Evolutionary conservation across 768 basidiomycete genomes (phyloP).

Genomic region (Scleroderma bovista): DNA sequence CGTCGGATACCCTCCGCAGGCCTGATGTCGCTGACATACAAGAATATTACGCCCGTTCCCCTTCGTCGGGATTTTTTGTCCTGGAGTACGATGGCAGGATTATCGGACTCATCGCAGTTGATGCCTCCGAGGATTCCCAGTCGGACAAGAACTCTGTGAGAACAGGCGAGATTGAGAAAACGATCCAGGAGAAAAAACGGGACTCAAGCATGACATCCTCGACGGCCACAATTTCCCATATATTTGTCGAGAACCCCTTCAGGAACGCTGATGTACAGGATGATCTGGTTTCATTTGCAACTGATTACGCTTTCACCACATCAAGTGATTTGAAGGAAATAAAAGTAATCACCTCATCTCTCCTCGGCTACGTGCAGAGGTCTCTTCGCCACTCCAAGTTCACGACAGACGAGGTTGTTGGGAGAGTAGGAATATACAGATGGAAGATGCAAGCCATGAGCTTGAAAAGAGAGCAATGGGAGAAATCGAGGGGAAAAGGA

Average conservation of each 20-base stretch:
- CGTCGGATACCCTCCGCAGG: constrained; percentile 46
- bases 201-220: constrained; percentile 31
- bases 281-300: constrained; percentile 59
- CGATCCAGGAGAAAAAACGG: constrained; percentile 10
- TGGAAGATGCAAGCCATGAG: constrained; percentile 49
- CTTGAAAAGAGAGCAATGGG: constrained; percentile 45
- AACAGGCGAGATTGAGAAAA: constrained; percentile 13
- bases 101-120: constrained; percentile 66
- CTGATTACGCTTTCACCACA: constrained; percentile 50
- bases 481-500: constrained; percentile 19
- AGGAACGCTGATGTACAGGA: constrained; percentile 52
- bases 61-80: constrained; percentile 66
- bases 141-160: constrained; percentile 24
- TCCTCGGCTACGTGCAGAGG: constrained; percentile 45
- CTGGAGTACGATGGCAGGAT: constrained; percentile 53
- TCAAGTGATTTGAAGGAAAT: constrained; percentile 40
- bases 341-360: constrained; percentile 41
- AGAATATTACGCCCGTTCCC: constrained; percentile 52
- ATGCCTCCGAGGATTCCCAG: constrained; percentile 45
- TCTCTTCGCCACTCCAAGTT: constrained; percentile 49
- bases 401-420: constrained; percentile 35
- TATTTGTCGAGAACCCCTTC: constrained; percentile 65
- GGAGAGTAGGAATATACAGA: constrained; percentile 46
- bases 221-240: constrained; percentile 67
- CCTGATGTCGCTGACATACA: constrained; percentile 50